These are phyloP conservation scores for Tritrichomonas musculus DNA, from an alignment of 208 protist genomes.

Conservation along the genomic window DNA sequence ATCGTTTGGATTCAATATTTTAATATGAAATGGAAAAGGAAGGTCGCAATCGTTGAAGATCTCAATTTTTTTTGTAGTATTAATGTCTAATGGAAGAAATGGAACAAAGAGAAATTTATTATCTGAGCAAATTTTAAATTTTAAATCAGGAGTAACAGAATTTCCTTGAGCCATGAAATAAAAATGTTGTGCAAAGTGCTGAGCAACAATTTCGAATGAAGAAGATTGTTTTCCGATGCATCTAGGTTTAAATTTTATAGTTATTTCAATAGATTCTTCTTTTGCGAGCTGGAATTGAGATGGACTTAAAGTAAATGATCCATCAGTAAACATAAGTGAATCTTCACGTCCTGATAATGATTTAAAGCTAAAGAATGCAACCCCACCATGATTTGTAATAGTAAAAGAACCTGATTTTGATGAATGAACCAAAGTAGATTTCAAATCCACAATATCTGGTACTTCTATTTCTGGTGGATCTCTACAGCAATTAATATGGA, in stretches of 20 bases:
- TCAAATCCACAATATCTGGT: not conserved
- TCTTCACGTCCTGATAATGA: not conserved
- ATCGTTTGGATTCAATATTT: not conserved
- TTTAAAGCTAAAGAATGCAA: not conserved
- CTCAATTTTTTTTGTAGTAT: not conserved
- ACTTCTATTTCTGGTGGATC: not conserved
- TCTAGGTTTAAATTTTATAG: not conserved
- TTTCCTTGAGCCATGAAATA: not conserved
- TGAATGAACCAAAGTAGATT: not conserved
- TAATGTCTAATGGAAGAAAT: not conserved
- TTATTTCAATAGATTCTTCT: conserved; percentile 13
- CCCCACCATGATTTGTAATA: not conserved
- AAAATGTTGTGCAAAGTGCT: not conserved
- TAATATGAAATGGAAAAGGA: not conserved
- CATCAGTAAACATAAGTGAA: not conserved
- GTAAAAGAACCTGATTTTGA: not conserved
- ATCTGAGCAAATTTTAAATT: not conserved
- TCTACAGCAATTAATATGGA: not conserved
- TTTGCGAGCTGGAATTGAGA: not conserved
- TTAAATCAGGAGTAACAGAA: not conserved
- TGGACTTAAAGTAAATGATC: not conserved
- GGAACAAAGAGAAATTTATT: not conserved
- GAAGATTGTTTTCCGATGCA: not conserved
- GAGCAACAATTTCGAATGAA: conserved; percentile 9
- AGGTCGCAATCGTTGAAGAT: not conserved